Conservation (phyloP, 1,139 yeast genomes). For the Diutina ranongensis region DNA sequence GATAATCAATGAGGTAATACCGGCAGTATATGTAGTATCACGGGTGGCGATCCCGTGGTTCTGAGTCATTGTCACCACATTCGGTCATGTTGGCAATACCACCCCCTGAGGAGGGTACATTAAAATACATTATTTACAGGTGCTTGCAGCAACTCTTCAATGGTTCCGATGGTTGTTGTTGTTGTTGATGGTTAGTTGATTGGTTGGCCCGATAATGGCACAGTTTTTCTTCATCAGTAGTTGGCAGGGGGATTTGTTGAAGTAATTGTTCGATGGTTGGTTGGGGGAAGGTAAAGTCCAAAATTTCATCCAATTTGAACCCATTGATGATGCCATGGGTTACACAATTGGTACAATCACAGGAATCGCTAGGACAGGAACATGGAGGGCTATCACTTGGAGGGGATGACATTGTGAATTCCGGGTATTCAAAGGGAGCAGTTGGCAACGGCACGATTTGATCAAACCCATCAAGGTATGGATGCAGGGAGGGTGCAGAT, state of each 20-base stretch:
- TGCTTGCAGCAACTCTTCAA: too few relatives aligned
- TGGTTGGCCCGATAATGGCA: not conserved
- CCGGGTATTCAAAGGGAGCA: not conserved
- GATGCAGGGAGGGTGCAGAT: not conserved
- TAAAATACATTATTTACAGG: too few relatives aligned
- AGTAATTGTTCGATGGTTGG: not conserved
- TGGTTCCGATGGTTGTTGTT: too few relatives aligned
- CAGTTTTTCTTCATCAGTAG: not conserved
- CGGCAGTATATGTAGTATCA: too few relatives aligned
- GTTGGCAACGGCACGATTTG: not conserved
- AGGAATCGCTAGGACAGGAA: conserved; percentile 31
- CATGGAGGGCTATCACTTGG: conserved; percentile 15
- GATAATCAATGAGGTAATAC: too few relatives aligned
- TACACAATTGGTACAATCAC: conserved; percentile 43
- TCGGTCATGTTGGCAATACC: too few relatives aligned
- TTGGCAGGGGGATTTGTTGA: conserved; percentile 2
- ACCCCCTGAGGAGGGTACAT: too few relatives aligned
- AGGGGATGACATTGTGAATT: not conserved
- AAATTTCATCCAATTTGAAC: conserved; percentile 28
- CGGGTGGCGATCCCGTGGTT: too few relatives aligned
- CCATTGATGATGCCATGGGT: conserved; percentile 45
- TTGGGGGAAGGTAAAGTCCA: conserved; percentile 7
- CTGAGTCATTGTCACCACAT: too few relatives aligned
- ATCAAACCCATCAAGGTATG: not conserved
- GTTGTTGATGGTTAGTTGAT: too few relatives aligned